Conservation (phyloP, 768 basidiomycete species). For the Naganishia vaughanmartiniae region DNA sequence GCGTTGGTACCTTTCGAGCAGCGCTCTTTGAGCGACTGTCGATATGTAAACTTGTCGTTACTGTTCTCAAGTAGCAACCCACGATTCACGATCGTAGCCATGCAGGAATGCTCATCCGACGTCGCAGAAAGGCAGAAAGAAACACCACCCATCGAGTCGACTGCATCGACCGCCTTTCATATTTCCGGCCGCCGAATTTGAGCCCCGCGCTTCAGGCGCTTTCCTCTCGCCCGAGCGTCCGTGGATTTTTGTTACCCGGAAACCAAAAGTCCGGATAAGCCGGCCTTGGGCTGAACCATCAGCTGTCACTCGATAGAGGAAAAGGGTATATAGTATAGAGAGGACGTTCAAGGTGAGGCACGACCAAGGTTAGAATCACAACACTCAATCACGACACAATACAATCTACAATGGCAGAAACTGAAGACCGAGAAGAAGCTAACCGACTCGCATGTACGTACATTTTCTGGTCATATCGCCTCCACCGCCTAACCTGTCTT, state of each 20-base stretch:
- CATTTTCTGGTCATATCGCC: not conserved
- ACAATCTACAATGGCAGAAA: conserved; percentile 11
- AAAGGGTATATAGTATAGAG: conserved; percentile 8
- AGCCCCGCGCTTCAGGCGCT: not conserved
- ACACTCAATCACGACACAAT: not conserved
- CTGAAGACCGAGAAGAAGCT: conserved; percentile 29
- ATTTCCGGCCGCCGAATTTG: not conserved
- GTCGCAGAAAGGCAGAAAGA: no score
- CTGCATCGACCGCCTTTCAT: no score
- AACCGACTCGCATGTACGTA: conserved; percentile 32
- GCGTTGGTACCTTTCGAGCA: no score
- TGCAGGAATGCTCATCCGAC: no score
- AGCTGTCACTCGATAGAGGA: not conserved
- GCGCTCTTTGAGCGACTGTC: no score
- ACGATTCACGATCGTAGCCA: no score
- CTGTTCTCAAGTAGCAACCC: no score
- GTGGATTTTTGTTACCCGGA: not conserved
- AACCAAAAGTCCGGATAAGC: conserved; percentile 1
- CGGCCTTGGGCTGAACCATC: not conserved
- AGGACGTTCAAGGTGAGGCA: not conserved
- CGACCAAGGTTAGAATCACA: not conserved
- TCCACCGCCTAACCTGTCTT: not conserved
- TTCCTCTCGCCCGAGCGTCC: not conserved
- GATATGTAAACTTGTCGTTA: no score
- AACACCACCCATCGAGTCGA: no score